These are phyloP conservation scores for Oenanthe sinensis DNA, from an alignment of 129 eudicot species.

Conservation along the genomic window DNA sequence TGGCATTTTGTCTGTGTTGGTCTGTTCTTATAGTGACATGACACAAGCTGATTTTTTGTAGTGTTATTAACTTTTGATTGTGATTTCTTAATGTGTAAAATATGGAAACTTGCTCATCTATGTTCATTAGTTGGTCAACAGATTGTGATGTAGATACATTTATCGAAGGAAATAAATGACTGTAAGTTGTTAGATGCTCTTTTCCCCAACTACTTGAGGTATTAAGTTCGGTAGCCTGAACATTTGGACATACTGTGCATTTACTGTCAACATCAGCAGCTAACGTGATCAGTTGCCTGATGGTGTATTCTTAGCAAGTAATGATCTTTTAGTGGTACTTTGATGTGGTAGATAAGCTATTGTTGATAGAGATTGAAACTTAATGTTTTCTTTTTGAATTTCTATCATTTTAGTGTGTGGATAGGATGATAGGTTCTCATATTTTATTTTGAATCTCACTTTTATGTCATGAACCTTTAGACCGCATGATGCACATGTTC, in stretches of 20 bases:
- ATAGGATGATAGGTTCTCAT: not conserved
- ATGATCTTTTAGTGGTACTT: not conserved
- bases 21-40: not conserved
- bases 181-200: not conserved
- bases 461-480: not conserved
- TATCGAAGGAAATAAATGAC: not conserved
- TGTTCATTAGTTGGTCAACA: not conserved
- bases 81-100: not conserved
- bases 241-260: not conserved
- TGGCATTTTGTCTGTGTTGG: not conserved
- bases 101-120: not conserved
- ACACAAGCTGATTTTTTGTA: not conserved
- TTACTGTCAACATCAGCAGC: not conserved
- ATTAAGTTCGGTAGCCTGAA: not conserved
- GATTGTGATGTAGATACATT: no score
- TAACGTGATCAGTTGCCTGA: not conserved
- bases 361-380: not conserved
- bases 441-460: not conserved
- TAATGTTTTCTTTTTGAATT: not conserved
- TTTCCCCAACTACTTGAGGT: not conserved
- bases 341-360: not conserved
- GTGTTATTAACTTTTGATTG: constrained; percentile 7
- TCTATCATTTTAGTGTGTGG: not conserved
- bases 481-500: not conserved
- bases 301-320: not conserved